Evolutionary conservation across 2,329 filamentous ascomycete species (phyloP).

Genomic region (Microascus cirrosus): DNA sequence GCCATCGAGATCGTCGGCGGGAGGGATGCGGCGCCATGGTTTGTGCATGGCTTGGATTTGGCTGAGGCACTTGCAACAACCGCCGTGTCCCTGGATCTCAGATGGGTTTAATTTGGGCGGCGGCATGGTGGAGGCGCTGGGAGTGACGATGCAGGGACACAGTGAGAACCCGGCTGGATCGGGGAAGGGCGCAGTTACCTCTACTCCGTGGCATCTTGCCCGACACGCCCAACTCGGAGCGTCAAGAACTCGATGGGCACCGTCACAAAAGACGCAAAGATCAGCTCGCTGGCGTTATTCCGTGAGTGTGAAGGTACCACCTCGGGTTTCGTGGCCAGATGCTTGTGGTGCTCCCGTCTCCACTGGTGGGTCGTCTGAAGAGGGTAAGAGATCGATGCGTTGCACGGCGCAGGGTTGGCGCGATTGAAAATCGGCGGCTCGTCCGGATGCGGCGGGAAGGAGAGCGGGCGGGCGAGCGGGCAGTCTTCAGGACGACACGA

Average conservation of each 20-base stretch:
- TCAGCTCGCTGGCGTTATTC: not conserved
- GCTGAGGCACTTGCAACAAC: not conserved
- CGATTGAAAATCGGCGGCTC: not conserved
- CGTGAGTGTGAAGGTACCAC: not conserved
- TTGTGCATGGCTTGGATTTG: not conserved
- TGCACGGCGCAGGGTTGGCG: not conserved
- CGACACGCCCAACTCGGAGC: not conserved
- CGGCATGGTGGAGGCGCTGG: not conserved
- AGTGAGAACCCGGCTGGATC: not conserved
- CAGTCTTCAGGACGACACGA: not conserved
- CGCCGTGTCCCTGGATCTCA: not conserved
- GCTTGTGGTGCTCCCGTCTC: not conserved
- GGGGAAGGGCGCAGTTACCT: constrained; percentile 2
- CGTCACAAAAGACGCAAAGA: not conserved
- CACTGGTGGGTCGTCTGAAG: not conserved
- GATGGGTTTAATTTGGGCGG: not conserved
- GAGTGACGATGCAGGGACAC: not conserved
- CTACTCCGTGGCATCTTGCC: constrained; percentile 1
- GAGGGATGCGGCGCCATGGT: not conserved
- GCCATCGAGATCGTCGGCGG: not conserved
- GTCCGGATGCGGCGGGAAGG: not conserved
- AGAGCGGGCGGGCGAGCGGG: not conserved
- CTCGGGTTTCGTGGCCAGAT: not conserved
- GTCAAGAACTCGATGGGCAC: not conserved
- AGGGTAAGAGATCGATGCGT: not conserved